Conservation (phyloP, 129 eudicot species). For the Ambrosia trifida region DNA sequence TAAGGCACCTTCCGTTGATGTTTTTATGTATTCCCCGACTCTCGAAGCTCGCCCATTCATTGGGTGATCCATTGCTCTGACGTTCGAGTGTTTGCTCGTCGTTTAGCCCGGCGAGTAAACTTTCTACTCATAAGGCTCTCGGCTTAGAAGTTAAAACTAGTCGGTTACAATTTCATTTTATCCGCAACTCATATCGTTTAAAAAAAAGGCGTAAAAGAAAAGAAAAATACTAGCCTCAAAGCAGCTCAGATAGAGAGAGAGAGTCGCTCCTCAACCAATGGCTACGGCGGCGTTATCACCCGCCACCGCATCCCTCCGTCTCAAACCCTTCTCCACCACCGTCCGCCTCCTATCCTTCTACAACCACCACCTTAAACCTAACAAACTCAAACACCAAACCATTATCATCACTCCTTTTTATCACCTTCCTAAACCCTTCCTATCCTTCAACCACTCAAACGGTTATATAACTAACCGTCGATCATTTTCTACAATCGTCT, state of each 20-base stretch:
- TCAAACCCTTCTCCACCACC: constrained; percentile 56
- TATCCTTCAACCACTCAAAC: constrained; percentile 23
- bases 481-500: constrained; percentile 34
- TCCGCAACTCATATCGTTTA: neutral
- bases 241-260: neutral
- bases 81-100: too few species aligned
- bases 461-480: constrained; percentile 29
- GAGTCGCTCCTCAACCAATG: constrained; percentile 30
- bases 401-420: constrained; percentile 19
- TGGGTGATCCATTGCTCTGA: too few species aligned
- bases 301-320: constrained; percentile 57
- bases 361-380: constrained; percentile 31
- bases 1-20: too few species aligned
- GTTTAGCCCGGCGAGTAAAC: too few species aligned
- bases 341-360: constrained; percentile 44
- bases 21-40: too few species aligned
- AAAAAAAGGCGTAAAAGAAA: neutral
- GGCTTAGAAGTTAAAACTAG: too few species aligned
- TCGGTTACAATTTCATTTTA: too few species aligned
- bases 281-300: constrained; percentile 72
- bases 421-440: constrained; percentile 36
- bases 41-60: too few species aligned
- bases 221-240: neutral
- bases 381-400: constrained; percentile 26
- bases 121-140: too few species aligned